phyloP scores from a whole-genome alignment of 345 rosid species.

The Citrus sp. region DNA sequence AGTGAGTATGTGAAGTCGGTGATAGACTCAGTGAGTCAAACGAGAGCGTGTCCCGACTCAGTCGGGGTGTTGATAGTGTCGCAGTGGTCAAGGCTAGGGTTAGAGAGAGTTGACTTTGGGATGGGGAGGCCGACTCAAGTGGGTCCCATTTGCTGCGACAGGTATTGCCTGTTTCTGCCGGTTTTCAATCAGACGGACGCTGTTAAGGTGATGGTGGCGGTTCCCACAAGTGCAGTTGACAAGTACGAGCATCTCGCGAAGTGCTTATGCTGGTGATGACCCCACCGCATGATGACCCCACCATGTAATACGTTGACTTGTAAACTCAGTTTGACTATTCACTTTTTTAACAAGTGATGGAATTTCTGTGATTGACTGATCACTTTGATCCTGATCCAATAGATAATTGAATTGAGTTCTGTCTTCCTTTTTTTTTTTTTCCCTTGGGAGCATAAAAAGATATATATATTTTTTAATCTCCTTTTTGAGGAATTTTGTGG shows the following conservation, averaged over 20 bases:
- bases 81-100: slow-evolving; percentile 88
- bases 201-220: slow-evolving; percentile 74
- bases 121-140: slow-evolving; percentile 65
- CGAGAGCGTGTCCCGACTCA: slow-evolving; percentile 57
- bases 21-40: slow-evolving; percentile 51
- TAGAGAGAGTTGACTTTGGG: slow-evolving; percentile 78
- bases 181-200: slow-evolving; percentile 47
- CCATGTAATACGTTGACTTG: slow-evolving; percentile 19
- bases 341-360: neutral
- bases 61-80: slow-evolving; percentile 70
- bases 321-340: slow-evolving; percentile 28
- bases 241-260: slow-evolving; percentile 48
- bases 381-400: neutral
- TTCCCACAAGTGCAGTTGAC: slow-evolving; percentile 59
- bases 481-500: neutral
- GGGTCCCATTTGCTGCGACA: slow-evolving; percentile 67
- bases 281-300: slow-evolving; percentile 15
- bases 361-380: neutral
- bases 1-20: slow-evolving; percentile 56
- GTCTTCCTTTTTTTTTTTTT: too few species aligned
- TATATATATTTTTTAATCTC: neutral
- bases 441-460: neutral
- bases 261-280: slow-evolving; percentile 35
- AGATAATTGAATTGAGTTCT: neutral
- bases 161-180: slow-evolving; percentile 75